phyloP scores from a whole-genome alignment of 2,329 filamentous ascomycete genomes.

The Cladorrhinum sp. region DNA sequence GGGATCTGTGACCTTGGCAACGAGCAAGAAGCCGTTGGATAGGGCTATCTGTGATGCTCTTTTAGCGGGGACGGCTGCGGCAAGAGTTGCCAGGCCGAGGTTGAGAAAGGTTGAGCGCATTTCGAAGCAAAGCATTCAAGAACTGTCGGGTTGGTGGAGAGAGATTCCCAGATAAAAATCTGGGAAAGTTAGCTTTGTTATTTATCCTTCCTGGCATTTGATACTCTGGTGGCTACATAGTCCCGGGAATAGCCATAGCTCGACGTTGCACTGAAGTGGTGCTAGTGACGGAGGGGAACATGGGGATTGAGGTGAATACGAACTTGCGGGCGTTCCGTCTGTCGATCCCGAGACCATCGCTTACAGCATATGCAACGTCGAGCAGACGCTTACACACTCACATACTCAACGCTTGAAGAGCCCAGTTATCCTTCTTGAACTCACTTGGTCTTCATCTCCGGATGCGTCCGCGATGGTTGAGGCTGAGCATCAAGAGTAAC shows the following conservation, averaged over 20 bases:
- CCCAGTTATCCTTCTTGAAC: no score
- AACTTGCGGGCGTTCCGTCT: not conserved
- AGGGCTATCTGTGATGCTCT: not conserved
- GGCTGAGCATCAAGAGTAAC: no score
- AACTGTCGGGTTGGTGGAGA: not conserved
- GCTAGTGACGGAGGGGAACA: not conserved
- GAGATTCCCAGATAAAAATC: not conserved
- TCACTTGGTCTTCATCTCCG: no score
- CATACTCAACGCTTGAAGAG: no score
- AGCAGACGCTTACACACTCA: no score
- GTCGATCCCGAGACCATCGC: not conserved
- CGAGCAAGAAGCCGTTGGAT: slow-evolving; percentile 12
- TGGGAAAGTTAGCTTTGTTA: not conserved
- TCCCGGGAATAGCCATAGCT: not conserved
- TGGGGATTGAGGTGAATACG: not conserved
- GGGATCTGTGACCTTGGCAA: slow-evolving; percentile 36
- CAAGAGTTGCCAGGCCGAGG: not conserved
- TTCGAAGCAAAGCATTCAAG: no score
- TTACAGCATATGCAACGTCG: not conserved
- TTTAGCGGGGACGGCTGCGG: not conserved
- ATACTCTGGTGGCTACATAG: not conserved
- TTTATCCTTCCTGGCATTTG: not conserved
- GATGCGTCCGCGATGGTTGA: no score
- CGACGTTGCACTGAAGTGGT: not conserved
- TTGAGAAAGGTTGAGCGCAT: not conserved